Evolutionary conservation across 495 filamentous ascomycete species (phyloP).

Genomic region (Penicillium chermesinum): DNA sequence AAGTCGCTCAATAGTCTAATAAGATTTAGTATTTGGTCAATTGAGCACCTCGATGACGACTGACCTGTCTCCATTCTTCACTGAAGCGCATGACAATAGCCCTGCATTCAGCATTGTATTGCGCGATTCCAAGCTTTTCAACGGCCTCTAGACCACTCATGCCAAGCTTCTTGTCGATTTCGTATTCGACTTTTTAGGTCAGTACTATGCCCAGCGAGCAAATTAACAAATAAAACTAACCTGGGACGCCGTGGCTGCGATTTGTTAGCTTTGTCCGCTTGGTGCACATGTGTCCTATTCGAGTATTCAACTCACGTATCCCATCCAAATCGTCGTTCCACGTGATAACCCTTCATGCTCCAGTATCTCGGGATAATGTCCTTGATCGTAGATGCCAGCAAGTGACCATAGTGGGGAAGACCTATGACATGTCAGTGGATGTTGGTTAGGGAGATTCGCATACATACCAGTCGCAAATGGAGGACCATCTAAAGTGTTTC

Average conservation of each 20-base stretch:
- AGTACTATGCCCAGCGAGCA: background rate
- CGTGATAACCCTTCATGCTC: constrained; percentile 94
- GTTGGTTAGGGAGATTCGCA: background rate
- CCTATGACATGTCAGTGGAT: background rate
- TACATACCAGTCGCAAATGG: constrained; percentile 56
- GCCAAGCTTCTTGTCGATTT: constrained; percentile 96
- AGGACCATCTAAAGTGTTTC: constrained; percentile 40
- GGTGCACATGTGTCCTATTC: too few relatives aligned
- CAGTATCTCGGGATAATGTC: constrained; percentile 96
- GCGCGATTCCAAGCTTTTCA: constrained; percentile 75
- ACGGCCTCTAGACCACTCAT: constrained; percentile 88
- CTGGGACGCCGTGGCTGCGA: background rate
- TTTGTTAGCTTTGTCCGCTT: too few relatives aligned
- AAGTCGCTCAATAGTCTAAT: constrained; percentile 74
- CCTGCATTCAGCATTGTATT: constrained; percentile 90
- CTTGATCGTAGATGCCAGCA: constrained; percentile 94
- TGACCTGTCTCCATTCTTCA: constrained; percentile 65
- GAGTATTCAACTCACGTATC: background rate
- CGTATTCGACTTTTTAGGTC: constrained; percentile 56
- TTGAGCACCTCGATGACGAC: background rate
- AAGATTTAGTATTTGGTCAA: background rate
- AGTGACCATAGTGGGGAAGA: constrained; percentile 91
- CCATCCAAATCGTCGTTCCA: constrained; percentile 64
- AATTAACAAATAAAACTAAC: background rate
- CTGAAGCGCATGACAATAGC: constrained; percentile 94